Base-by-base conservation (phyloP, 1,284 basidiomycete genomes). In the Leccinum fallax region DNA sequence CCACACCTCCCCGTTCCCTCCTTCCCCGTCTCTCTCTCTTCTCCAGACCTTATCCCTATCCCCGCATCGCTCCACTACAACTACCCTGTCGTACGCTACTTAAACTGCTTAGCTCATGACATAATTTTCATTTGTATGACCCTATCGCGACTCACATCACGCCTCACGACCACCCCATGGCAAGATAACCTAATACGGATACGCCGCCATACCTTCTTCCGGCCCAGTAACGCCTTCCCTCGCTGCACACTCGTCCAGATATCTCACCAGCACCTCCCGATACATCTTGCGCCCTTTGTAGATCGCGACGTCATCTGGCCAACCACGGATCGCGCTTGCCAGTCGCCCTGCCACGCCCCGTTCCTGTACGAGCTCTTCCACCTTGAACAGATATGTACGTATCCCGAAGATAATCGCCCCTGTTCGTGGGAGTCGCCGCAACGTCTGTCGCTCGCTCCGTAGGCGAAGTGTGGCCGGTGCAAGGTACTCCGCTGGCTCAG, bases 351-450 rank as follows among this genome's bases (percentile, higher is more conserved):
- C 84, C n/a, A 88, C 83, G 0, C 87, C 89, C 7, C 78, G 78
- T 70, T 92, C 91, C 60, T 78, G 68, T 21, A 76, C 84, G 2
- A 93, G 73, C 53, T 83, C 80, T 32, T 79, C 80, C 16, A 93
- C 71, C 16, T 83, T 83, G 46, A 83, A 83, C 61, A 89, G 65
- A 73, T 92, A 90, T 49, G 88, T 89, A 30, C 89, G 80, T 67
- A 92, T 88, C 55, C 87, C 89, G 71, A 93, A 93, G 21, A 89
- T 76, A 43, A 93, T 81, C 8, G 85, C 88, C 8, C 90, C 89
- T 48, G 82, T 85, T 5, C 80, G 77, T 13, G 86, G 85, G 30
- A 92, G 80, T 28, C 91, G 79, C 40, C 92, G 79, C 57, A 93
- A 76, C 19, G 86, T 89, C 77, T 92, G 90, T 36, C 89, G 79